Evolutionary conservation across 345 rosid genomes (phyloP).

Genomic region (Atalantia buxifolia): DNA sequence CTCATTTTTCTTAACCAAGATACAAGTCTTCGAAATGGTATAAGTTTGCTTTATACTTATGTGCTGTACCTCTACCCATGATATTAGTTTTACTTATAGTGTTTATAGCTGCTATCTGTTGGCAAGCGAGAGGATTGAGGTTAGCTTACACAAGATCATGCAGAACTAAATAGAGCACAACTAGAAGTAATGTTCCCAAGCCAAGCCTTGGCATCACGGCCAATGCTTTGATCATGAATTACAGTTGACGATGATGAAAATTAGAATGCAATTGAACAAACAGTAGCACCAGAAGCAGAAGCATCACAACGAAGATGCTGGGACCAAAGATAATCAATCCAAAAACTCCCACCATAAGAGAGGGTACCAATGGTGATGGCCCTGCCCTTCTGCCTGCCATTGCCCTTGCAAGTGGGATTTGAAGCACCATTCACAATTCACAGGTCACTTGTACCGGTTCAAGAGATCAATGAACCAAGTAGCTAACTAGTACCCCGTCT

Average conservation of each 20-base stretch:
- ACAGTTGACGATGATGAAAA: background rate
- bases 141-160: background rate
- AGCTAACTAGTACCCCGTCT: background rate
- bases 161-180: background rate
- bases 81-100: background rate
- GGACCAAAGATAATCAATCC: background rate
- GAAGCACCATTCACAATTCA: background rate
- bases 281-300: background rate
- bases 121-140: background rate
- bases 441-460: background rate
- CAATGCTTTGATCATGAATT: background rate
- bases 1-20: background rate
- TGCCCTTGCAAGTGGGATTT: background rate
- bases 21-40: too few species aligned
- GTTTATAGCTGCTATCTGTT: background rate
- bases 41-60: too few species aligned
- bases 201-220: background rate
- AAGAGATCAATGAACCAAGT: background rate
- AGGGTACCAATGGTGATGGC: background rate
- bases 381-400: background rate
- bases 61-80: background rate
- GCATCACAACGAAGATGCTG: background rate
- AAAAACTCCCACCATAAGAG: background rate
- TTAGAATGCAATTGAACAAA: background rate
- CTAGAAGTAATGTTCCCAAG: background rate